Evolutionary conservation across 495 filamentous ascomycete genomes (phyloP).

Genomic region (Viridothelium virens): DNA sequence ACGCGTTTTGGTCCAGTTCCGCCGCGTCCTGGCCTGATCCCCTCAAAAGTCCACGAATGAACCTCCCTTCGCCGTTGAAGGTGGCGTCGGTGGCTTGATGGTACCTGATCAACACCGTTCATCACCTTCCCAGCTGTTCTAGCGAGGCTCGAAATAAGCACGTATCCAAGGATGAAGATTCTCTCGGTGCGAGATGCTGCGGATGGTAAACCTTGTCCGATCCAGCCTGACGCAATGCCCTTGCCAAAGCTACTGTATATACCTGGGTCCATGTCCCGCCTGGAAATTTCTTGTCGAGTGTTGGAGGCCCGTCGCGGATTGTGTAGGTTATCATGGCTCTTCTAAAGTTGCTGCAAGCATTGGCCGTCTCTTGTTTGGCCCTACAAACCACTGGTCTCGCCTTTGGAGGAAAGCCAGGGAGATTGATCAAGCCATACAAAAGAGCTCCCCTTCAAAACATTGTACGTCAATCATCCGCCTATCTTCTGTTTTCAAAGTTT

Average conservation of each 20-base stretch:
- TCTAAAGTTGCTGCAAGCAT: conserved; percentile 18
- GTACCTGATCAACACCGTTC: not conserved
- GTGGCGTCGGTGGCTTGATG: not conserved
- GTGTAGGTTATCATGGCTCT: conserved; percentile 8
- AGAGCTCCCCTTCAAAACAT: conserved; percentile 35
- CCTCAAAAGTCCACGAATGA: conserved; percentile 8
- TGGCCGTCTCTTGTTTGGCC: conserved; percentile 17
- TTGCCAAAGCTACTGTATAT: not conserved
- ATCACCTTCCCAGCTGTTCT: not conserved
- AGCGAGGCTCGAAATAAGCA: not conserved
- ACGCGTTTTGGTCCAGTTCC: not conserved
- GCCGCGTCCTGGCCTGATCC: not conserved
- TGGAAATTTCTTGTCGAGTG: not conserved
- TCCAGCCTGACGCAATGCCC: not conserved
- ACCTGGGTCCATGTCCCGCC: not conserved
- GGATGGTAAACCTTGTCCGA: not conserved
- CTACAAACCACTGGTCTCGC: conserved; percentile 22
- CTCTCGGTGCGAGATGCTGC: conserved; percentile 9
- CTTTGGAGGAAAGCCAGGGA: conserved; percentile 24
- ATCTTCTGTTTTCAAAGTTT: not conserved
- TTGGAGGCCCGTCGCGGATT: not conserved
- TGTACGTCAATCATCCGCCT: conserved; percentile 22
- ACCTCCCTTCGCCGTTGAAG: not conserved
- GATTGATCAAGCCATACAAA: conserved; percentile 33
- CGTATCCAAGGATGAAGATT: not conserved